Percentiles rank a stretch among this genome's conserved stretches.
These are phyloP conservation scores for Senna siamea DNA, from an alignment of 306 rosid species.

Conservation along the genomic window DNA sequence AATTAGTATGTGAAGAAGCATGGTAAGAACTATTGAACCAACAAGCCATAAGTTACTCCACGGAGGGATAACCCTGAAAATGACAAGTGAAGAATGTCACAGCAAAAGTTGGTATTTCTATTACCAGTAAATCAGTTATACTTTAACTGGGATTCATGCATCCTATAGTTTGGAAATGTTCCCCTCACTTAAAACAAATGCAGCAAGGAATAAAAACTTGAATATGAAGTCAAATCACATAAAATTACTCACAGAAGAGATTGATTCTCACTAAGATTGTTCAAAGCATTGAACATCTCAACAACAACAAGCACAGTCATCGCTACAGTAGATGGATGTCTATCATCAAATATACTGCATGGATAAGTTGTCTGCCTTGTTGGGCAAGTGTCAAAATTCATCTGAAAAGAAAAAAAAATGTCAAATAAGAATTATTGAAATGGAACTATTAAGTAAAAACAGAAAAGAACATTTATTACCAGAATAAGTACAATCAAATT, in stretches of 20 bases:
- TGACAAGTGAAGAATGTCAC: conserved; percentile 28
- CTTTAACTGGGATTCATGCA: conserved; percentile 1
- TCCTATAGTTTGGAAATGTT: conserved; percentile 13
- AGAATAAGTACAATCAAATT: conserved; percentile 24
- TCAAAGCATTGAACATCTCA: conserved; percentile 98
- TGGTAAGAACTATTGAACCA: conserved; percentile 83
- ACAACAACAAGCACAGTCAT: conserved; percentile 99
- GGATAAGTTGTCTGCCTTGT: conserved; percentile 86
- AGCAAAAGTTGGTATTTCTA: conserved; percentile 32
- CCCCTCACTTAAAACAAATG: conserved; percentile 21
- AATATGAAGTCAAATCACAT: conserved; percentile 20
- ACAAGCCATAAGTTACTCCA: conserved; percentile 99
- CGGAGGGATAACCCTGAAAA: conserved; percentile 88
- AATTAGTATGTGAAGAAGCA: conserved; percentile 85
- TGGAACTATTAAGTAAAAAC: conserved; percentile 27
- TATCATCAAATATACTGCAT: conserved; percentile 93
- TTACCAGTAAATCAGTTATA: background rate
- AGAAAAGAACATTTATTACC: conserved; percentile 19
- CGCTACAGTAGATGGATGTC: conserved; percentile 94
- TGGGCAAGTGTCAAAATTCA: conserved; percentile 87
- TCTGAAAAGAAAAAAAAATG: conserved; percentile 52
- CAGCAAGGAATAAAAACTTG: conserved; percentile 13
- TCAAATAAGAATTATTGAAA: conserved; percentile 35
- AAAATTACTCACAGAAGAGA: conserved; percentile 84
- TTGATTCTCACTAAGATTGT: conserved; percentile 97